A percentile compares a stretch with the other conserved stretches of the same genome.
Conservation (phyloP, 1,284 basidiomycete genomes). For the Xerocomus nothofagi region DNA sequence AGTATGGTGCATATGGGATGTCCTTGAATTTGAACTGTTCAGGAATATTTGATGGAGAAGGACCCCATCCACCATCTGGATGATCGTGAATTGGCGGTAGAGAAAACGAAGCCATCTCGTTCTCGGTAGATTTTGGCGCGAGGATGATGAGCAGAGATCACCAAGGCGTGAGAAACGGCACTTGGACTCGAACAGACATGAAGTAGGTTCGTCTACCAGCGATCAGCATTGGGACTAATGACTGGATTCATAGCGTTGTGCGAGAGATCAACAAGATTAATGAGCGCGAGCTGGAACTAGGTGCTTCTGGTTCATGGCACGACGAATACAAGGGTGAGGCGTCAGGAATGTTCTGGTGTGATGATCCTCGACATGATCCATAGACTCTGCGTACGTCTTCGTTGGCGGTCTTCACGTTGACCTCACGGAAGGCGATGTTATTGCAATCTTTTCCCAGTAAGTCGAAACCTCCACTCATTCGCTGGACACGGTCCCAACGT, state of each 20-base stretch:
- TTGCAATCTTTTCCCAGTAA: constrained; percentile 96
- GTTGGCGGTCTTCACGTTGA: constrained; percentile 84
- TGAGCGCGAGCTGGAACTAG: constrained; percentile 86
- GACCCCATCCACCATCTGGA: constrained; percentile 82
- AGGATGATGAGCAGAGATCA: constrained; percentile 14
- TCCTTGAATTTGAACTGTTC: constrained; percentile 84
- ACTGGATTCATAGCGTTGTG: constrained; percentile 65
- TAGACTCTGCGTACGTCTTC: constrained; percentile 95
- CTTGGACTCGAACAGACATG: constrained; percentile 45
- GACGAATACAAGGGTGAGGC: constrained; percentile 86
- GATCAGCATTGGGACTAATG: constrained; percentile 11
- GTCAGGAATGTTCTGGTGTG: not conserved
- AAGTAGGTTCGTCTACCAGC: constrained; percentile 51
- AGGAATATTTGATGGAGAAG: constrained; percentile 72
- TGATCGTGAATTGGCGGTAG: constrained; percentile 79
- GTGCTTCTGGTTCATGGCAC: constrained; percentile 85
- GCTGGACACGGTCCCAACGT: constrained; percentile 4
- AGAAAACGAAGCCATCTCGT: constrained; percentile 69
- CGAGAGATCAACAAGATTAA: constrained; percentile 94
- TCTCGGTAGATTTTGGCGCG: constrained; percentile 8
- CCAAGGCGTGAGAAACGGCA: constrained; percentile 46
- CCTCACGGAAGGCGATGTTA: constrained; percentile 96
- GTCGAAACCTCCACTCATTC: constrained; percentile 33
- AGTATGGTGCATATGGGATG: constrained; percentile 96
- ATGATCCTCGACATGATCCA: constrained; percentile 3